Base-by-base conservation (phyloP, 805 yeast genomes). In the Hanseniaspora taiwanica region DNA sequence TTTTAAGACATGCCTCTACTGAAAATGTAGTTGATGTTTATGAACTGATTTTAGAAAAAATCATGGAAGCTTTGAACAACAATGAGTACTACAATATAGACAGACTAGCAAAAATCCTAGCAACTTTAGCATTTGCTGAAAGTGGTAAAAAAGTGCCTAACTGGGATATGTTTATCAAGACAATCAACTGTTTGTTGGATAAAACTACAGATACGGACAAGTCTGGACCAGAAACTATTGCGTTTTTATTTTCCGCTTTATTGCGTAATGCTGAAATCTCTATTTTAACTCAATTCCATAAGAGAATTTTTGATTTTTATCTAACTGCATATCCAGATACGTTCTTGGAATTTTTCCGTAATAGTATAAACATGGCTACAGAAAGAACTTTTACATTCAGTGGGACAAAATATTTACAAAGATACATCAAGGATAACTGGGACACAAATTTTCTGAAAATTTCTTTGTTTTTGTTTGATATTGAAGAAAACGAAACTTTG, bases 91-190 rank as follows among this genome's bases (percentile, higher is more conserved):
- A 44, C 13, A 42, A 44, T 13, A 35, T 58, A 3, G 62, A 66
- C 6, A 54, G 59, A 16, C 52, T 64, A 4, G 42, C 61, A 3
- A 69, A 67, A 46, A 40, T 76, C 2, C 48, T 77, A 32, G 54
- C 68, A 1, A 56, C 78, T 0, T 52, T 80, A 38, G 54, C 68
- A 0, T 81, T 78, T 56, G 76, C 82, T 2, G 87, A 80, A 44
- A 74, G 84, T 36, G 91, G 91, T 49, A 69, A 58, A 44, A 78
- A 76, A 50, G 67, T 79, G 3, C 51, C 65, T 1, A 59, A 66
- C 45, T 81, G 89, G 89, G 39, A 44, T 6, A 38, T 13, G 18
- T 34, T 49, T 9, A 41, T 45, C 9, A 29, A 35, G 10, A 16
- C 51, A 20, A 42, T 48, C 12, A 46, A 44, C 19, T 44, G 35